Evolutionary conservation across 1,284 basidiomycete species (phyloP), one percentile per base, ranked within the genome.

Genomic region (Tilletiaria anomala): DNA sequence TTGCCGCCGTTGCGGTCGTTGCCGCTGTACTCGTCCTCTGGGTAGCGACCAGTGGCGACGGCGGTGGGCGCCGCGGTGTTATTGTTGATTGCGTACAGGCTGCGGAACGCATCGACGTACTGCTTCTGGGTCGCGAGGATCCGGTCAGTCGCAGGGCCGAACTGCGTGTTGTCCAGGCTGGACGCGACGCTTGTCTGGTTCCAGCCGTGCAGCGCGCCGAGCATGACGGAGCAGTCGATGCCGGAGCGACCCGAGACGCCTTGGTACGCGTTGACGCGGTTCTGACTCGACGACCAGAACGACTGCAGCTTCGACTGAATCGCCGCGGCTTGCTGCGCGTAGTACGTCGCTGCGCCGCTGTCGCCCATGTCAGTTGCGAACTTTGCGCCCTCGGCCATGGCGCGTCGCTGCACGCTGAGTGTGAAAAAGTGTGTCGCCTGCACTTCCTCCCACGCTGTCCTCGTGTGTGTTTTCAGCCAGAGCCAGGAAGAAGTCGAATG

Each of bases 391-490:
- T 58, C 58, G 6, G 51, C 40, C 35, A 60, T 35, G 8, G 48
- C 47, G 15, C 58, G 43, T 16, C 48, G 50, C 41, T 53, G 52
- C n/a, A 58, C 58, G 3, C 50, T 43, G 10, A 58, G 45, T 3
- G 51, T 58, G 42, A 54, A 58, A 36, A 58, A 60, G 44, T 58
- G 58, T 2, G 35, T 41, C 1, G 34, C 54, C 20, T 51, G 26
- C 4, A 56, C 50, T 39, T 56, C 53, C 22, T 54, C 51, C 51
- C 49, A 53, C 26, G 15, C 16, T 18, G 8, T n/a, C n/a, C n/a
- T n/a, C n/a, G n/a, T 39, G 38, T 12, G 19, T 12, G 32, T 12
- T 11, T 10, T 15, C n/a, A 21, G 22, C 22, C 6, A 12, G 20
- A 40, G 24, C 15, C n/a, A 19, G 12, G 29, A 19, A 21, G n/a